phyloP scores from a whole-genome alignment of 805 yeast species.

The Lachancea fermentati region DNA sequence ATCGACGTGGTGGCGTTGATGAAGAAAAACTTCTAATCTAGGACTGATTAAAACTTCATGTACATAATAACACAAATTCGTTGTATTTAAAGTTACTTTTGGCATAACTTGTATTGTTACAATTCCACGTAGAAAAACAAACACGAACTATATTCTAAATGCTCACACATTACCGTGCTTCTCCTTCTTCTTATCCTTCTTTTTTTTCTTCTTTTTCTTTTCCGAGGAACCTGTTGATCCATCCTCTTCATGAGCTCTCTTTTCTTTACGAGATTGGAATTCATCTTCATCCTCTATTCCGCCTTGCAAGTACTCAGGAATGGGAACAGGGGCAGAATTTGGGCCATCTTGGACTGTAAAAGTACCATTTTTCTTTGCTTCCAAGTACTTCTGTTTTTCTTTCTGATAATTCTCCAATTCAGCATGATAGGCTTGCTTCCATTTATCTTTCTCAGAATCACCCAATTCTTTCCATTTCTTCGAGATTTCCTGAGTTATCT shows the following conservation, averaged over 20 bases:
- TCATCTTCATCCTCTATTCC: slow-evolving; percentile 18
- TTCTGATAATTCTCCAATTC: slow-evolving; percentile 42
- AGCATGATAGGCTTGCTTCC: slow-evolving; percentile 53
- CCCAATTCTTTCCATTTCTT: slow-evolving; percentile 71
- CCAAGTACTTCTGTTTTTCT: slow-evolving; percentile 42
- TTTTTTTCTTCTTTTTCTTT: slow-evolving; percentile 46
- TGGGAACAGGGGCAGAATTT: slow-evolving; percentile 38
- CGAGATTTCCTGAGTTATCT: slow-evolving; percentile 73
- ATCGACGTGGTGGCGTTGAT: slow-evolving; percentile 17
- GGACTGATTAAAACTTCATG: background rate
- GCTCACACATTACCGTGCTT: slow-evolving; percentile 13
- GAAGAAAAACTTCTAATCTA: slow-evolving; percentile 8
- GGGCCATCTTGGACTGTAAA: slow-evolving; percentile 24
- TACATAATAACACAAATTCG: slow-evolving; percentile 2
- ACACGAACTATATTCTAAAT: background rate
- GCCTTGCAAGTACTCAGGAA: slow-evolving; percentile 31
- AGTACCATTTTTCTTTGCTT: slow-evolving; percentile 39
- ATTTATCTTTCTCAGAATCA: slow-evolving; percentile 63
- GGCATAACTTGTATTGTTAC: background rate
- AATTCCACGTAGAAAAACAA: background rate
- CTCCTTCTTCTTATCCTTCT: slow-evolving; percentile 47
- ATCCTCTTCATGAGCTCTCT: slow-evolving; percentile 35
- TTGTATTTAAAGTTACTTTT: background rate
- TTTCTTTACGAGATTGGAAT: slow-evolving; percentile 27
- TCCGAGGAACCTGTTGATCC: slow-evolving; percentile 28